phyloP scores from a whole-genome alignment of 371 early-diverging fungal genomes.

The Mucor circinelloides region DNA sequence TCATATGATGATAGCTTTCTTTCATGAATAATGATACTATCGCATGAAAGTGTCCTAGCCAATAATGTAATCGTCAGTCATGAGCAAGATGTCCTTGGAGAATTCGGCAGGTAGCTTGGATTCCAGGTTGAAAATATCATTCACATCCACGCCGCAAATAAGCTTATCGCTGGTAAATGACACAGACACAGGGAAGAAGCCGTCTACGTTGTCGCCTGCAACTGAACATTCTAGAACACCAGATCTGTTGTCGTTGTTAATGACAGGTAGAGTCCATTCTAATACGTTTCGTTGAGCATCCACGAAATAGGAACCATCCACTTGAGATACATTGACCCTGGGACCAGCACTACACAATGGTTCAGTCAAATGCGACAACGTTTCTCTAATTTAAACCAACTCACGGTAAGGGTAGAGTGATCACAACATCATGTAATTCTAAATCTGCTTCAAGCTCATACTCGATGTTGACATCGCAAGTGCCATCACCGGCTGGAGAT shows the following conservation, averaged over 20 bases:
- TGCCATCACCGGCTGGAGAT: slow-evolving; percentile 84
- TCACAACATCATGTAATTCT: slow-evolving; percentile 81
- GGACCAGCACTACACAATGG: slow-evolving; percentile 54
- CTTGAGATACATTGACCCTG: slow-evolving; percentile 74
- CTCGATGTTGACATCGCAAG: slow-evolving; percentile 92
- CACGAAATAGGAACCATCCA: slow-evolving; percentile 79
- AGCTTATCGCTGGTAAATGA: slow-evolving; percentile 73
- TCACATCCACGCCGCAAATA: slow-evolving; percentile 77
- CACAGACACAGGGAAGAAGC: slow-evolving; percentile 90
- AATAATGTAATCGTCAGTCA: slow-evolving; percentile 75
- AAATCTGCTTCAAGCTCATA: slow-evolving; percentile 84
- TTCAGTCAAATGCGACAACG: not conserved
- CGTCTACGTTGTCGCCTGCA: slow-evolving; percentile 75
- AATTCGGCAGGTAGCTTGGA: slow-evolving; percentile 61
- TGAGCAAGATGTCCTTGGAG: slow-evolving; percentile 65
- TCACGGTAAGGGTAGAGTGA: slow-evolving; percentile 90
- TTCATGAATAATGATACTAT: too few species aligned
- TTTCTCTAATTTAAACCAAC: slow-evolving; percentile 14
- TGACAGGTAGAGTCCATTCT: slow-evolving; percentile 87
- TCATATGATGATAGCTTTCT: too few species aligned
- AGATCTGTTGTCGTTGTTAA: slow-evolving; percentile 72
- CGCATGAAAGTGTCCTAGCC: slow-evolving; percentile 38
- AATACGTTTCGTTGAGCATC: slow-evolving; percentile 70
- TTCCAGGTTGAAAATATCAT: slow-evolving; percentile 52
- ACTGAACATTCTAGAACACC: slow-evolving; percentile 89